These are phyloP conservation scores for Fusarium sp. DNA, from an alignment of 2,329 filamentous ascomycete species.

Conservation along the genomic window DNA sequence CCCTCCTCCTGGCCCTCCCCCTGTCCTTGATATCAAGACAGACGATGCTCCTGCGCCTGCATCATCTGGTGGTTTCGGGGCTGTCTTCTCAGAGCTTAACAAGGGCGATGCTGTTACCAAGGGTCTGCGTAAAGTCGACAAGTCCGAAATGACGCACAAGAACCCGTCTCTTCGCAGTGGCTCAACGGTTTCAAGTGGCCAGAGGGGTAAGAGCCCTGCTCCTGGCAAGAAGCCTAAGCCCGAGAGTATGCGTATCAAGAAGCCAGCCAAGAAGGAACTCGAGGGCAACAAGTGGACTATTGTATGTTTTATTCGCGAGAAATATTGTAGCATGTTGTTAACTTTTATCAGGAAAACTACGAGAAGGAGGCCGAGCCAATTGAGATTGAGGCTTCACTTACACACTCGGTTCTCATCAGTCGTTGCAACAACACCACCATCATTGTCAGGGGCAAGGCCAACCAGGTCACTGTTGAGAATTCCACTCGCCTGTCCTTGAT, in stretches of 20 bases:
- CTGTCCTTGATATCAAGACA: conserved; percentile 70
- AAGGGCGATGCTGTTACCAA: conserved; percentile 89
- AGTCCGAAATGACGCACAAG: conserved; percentile 98
- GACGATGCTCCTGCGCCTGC: conserved; percentile 48
- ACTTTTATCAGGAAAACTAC: conserved; percentile 79
- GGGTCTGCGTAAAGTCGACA: conserved; percentile 91
- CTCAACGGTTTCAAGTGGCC: conserved; percentile 74
- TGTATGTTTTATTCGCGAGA: conserved; percentile 57
- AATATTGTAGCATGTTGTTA: conserved; percentile 5
- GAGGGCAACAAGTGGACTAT: conserved; percentile 95
- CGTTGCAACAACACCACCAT: conserved; percentile 92
- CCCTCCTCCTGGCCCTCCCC: conserved; percentile 74
- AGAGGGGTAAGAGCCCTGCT: conserved; percentile 82
- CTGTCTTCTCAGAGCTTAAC: conserved; percentile 93
- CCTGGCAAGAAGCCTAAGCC: conserved; percentile 90
- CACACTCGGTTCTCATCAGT: conserved; percentile 91
- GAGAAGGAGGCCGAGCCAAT: conserved; percentile 80
- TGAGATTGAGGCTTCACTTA: conserved; percentile 83
- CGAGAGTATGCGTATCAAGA: conserved; percentile 85
- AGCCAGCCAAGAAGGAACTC: conserved; percentile 81
- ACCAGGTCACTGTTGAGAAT: conserved; percentile 97
- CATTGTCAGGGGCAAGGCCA: conserved; percentile 91
- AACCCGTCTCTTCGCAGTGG: conserved; percentile 86
- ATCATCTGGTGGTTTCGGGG: conserved; percentile 78
- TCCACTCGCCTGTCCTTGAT: conserved; percentile 85